Evolutionary conservation across 768 basidiomycete genomes (phyloP), one percentile per base, ranked within the genome.

Genomic region (Trametes sanguinea): DNA sequence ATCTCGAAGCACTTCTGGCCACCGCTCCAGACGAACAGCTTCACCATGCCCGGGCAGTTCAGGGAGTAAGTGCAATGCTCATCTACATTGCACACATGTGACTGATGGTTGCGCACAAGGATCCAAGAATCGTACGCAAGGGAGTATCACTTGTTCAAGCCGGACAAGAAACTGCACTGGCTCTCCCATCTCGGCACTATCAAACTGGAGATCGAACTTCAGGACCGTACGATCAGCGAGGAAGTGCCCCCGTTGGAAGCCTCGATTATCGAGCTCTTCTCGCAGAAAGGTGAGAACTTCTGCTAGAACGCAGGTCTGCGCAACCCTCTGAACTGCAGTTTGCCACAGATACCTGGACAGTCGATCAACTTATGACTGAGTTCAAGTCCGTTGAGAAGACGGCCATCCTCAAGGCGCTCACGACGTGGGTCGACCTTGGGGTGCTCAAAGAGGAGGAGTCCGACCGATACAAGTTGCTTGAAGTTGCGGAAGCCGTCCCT

Each of bases 1-100:
- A 90, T 98, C 42, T 98, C 97, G 10, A 84, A 87, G 11, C 88
- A 96, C 68, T 99, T 98, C 76, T 99, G 97, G 97, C 97, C 97
- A 0, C 76, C 87, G 1, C 79, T 97, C 29, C 89, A 92, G 67
- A 76, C 88, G 2, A 85, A 85, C 58, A 83, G 82, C 14, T 80
- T 97, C 60, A 72, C 79, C 45, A 89, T 98, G 83, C 93, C 95
- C 0, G 92, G 92, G 2, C 92, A 94, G 71, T 87, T 97, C 70
- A 83, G 85, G 67, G 74, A 75, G 95, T 96, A 69, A 48, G 88
- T 75, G 4, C 3, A 46, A 11, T 29, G 4, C 10, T 17, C 4
- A 27, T 9, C 5, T 2, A 14, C 29, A 7, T 3, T n/a, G 8
- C 11, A 30, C 35, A 17, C 44, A 11, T 46, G n/a, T 35, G 17